A percentile compares a stretch with the other conserved stretches of the same genome.
phyloP scores from a whole-genome alignment of 164 flowering plant genomes.

The Vitis rupestris region DNA sequence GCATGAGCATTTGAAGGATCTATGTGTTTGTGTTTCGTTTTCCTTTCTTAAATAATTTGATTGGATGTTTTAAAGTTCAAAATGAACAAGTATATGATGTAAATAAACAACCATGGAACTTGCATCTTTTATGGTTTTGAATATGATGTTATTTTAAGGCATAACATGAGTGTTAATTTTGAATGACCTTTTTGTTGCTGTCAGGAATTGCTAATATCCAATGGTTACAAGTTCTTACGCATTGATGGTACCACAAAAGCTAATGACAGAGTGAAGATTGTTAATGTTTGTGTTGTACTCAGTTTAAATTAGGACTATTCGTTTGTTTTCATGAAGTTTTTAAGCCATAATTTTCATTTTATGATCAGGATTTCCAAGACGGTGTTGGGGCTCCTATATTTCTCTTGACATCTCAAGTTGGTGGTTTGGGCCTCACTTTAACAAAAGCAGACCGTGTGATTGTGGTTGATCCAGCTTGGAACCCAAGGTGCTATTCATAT shows the following conservation, averaged over 20 bases:
- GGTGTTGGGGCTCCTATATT: conserved; percentile 85
- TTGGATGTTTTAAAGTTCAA: too few relatives aligned
- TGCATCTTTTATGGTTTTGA: background rate
- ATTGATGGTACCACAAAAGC: conserved; percentile 97
- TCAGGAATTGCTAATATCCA: conserved; percentile 62
- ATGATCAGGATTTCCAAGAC: conserved; percentile 84
- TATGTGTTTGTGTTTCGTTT: background rate
- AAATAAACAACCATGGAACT: background rate
- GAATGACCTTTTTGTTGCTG: conserved; percentile 5
- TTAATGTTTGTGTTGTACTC: conserved; percentile 53
- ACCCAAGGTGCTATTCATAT: conserved; percentile 68
- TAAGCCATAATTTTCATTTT: conserved; percentile 1
- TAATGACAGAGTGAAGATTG: conserved; percentile 71
- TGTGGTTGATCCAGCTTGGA: conserved; percentile 99
- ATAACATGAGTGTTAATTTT: background rate
- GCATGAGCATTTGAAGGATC: background rate
- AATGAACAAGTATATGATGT: too few relatives aligned
- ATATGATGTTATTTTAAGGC: background rate
- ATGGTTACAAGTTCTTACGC: conserved; percentile 61
- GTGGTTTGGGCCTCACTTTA: conserved; percentile 96
- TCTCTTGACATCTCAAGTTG: conserved; percentile 97
- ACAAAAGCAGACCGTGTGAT: conserved; percentile 99
- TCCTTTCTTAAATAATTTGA: background rate
- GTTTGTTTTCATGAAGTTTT: background rate
- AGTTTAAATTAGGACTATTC: background rate